These are phyloP conservation scores for Rhizoclosmatium globosum DNA, from an alignment of 192 early-diverging fungal species.

Conservation along the genomic window DNA sequence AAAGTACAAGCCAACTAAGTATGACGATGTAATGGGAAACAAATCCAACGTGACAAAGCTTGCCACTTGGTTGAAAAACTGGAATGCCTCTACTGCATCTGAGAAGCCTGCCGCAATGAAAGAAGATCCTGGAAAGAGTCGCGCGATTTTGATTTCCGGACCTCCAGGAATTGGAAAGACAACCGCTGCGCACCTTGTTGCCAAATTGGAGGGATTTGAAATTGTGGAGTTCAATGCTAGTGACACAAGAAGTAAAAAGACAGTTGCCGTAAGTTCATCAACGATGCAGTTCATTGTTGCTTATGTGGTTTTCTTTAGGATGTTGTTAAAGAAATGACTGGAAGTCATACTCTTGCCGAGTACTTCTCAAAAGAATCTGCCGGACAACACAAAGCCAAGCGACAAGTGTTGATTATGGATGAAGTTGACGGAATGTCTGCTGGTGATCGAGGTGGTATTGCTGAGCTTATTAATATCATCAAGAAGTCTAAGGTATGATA, in stretches of 20 bases:
- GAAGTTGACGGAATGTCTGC: constrained; percentile 99
- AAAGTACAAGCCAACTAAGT: constrained; percentile 86
- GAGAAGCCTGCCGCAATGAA: constrained; percentile 53
- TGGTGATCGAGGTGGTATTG: constrained; percentile 92
- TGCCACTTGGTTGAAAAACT: constrained; percentile 76
- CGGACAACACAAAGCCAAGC: constrained; percentile 17
- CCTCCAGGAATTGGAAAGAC: constrained; percentile 99
- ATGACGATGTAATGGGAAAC: constrained; percentile 90
- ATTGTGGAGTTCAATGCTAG: constrained; percentile 97
- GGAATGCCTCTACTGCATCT: constrained; percentile 61
- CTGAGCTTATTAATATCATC: constrained; percentile 88
- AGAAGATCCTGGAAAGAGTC: constrained; percentile 59
- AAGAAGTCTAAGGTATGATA: constrained; percentile 80
- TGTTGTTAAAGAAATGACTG: constrained; percentile 59
- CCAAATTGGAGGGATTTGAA: constrained; percentile 79
- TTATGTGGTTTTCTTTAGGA: constrained; percentile 36
- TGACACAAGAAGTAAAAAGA: constrained; percentile 90
- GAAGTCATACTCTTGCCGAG: constrained; percentile 63
- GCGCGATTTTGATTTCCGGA: constrained; percentile 88
- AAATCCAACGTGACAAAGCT: constrained; percentile 74
- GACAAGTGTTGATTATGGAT: constrained; percentile 92
- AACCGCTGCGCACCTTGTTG: constrained; percentile 91
- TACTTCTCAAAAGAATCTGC: constrained; percentile 51
- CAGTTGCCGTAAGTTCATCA: constrained; percentile 68
- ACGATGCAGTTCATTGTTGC: background rate